These are phyloP conservation scores for Cercospora sesami DNA, from an alignment of 2,329 filamentous ascomycete species.

Conservation along the genomic window DNA sequence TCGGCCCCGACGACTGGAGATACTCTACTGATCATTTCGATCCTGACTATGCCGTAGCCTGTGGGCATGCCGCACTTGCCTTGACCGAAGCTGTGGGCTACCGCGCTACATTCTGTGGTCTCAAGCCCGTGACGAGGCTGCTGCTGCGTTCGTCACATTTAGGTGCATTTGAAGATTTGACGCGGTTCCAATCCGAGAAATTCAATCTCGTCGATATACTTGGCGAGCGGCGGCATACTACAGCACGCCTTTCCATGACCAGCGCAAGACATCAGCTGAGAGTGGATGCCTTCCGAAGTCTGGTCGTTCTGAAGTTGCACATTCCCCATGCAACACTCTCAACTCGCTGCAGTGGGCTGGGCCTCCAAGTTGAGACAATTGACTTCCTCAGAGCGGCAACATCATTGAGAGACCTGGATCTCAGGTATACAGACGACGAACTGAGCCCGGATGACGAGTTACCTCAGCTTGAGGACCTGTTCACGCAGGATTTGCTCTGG, in stretches of 20 bases:
- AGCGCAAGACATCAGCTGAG: constrained; percentile 11
- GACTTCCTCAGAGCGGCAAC: constrained; percentile 17
- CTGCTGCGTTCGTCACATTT: constrained; percentile 22
- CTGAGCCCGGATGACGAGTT: constrained; percentile 22
- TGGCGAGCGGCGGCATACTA: background rate
- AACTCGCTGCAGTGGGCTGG: background rate
- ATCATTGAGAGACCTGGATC: constrained; percentile 18
- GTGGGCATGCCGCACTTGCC: constrained; percentile 23
- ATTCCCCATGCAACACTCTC: constrained; percentile 21
- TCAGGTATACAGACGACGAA: constrained; percentile 25
- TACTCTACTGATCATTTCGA: constrained; percentile 12
- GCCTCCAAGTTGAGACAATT: constrained; percentile 16
- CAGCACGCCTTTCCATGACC: background rate
- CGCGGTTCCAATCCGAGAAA: background rate
- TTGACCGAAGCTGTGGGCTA: constrained; percentile 26
- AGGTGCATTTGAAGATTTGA: constrained; percentile 12
- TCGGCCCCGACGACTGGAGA: constrained; percentile 24
- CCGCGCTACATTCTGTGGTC: constrained; percentile 21
- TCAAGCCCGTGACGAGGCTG: constrained; percentile 18
- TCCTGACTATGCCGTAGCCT: constrained; percentile 9
- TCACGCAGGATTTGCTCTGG: constrained; percentile 22
- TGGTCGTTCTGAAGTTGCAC: constrained; percentile 20
- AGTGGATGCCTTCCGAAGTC: constrained; percentile 16
- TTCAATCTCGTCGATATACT: background rate
- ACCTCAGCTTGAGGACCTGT: constrained; percentile 17